Percentiles rank a stretch among this genome's conserved stretches.
Evolutionary conservation across 176 grass and related monocot genomes (phyloP).

Genomic region (Oryza brachyantha): DNA sequence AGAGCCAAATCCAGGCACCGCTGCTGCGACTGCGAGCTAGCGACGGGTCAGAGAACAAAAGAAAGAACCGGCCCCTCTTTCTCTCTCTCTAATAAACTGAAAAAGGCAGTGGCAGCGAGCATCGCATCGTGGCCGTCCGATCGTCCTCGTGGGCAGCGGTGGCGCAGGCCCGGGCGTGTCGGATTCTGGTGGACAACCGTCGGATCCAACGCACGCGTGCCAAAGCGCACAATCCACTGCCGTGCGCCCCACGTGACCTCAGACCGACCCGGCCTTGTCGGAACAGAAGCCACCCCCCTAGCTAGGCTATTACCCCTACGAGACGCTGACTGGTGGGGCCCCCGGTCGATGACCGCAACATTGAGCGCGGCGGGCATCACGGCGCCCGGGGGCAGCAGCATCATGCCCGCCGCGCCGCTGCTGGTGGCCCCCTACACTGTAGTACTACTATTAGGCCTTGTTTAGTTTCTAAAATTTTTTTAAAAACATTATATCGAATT

Average conservation of each 20-base stretch:
- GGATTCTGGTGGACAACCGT: constrained; percentile 30
- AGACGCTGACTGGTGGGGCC: neutral
- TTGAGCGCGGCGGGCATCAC: neutral
- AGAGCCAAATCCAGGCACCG: neutral
- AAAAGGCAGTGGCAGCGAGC: neutral
- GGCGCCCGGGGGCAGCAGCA: neutral
- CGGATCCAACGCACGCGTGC: constrained; percentile 33
- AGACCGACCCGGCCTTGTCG: too few relatives aligned
- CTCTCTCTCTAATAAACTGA: too few relatives aligned
- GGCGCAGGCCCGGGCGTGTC: neutral
- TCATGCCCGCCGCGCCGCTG: constrained; percentile 4
- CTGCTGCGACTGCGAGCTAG: neutral
- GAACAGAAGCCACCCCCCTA: neutral
- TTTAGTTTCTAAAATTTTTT: too few relatives aligned
- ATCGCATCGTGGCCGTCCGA: neutral
- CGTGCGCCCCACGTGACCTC: too few relatives aligned
- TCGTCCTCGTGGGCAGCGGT: neutral
- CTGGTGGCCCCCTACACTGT: neutral
- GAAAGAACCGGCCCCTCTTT: too few relatives aligned
- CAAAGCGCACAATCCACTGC: constrained; percentile 27
- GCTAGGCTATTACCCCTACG: too few relatives aligned
- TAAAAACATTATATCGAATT: too few relatives aligned
- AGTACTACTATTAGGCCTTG: too few relatives aligned
- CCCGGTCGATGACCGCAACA: neutral
- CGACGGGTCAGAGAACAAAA: neutral